Conservation (phyloP, 2,329 filamentous ascomycete genomes). For the Xylaria sp. region DNA sequence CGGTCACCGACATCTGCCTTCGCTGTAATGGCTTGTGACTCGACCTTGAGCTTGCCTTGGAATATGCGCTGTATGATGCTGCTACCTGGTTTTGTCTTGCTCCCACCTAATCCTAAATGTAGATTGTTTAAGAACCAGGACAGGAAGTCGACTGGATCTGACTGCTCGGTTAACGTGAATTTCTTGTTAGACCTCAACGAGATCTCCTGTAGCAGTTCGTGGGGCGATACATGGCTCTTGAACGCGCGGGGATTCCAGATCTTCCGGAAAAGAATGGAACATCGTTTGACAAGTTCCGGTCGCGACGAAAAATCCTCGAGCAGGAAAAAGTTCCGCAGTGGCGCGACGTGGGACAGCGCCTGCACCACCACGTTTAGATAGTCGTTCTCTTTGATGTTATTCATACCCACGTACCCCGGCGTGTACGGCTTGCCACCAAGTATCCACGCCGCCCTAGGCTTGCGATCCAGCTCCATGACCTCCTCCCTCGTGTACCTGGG, state of each 20-base stretch:
- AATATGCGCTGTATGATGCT: slow-evolving; percentile 93
- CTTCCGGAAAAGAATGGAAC: slow-evolving; percentile 91
- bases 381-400: slow-evolving; percentile 99
- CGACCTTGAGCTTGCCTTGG: slow-evolving; percentile 90
- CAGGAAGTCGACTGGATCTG: slow-evolving; percentile 95
- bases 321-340: slow-evolving; percentile 91
- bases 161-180: slow-evolving; percentile 90
- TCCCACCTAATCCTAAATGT: slow-evolving; percentile 90
- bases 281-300: slow-evolving; percentile 85
- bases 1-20: slow-evolving; percentile 88
- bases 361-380: slow-evolving; percentile 97
- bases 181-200: slow-evolving; percentile 90
- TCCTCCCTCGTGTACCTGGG: slow-evolving; percentile 84
- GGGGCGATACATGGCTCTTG: slow-evolving; percentile 95
- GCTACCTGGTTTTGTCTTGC: slow-evolving; percentile 83
- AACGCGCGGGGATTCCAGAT: slow-evolving; percentile 98
- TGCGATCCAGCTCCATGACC: slow-evolving; percentile 80
- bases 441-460: slow-evolving; percentile 75
- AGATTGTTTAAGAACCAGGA: slow-evolving; percentile 98
- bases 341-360: slow-evolving; percentile 87
- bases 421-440: slow-evolving; percentile 86
- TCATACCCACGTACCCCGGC: slow-evolving; percentile 97
- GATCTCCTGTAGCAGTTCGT: slow-evolving; percentile 96
- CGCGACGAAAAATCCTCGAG: slow-evolving; percentile 80
- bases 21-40: slow-evolving; percentile 92